A percentile compares a stretch with the other conserved stretches of the same genome.
These are phyloP conservation scores for Fusarium algeriense DNA, from an alignment of 2,329 filamentous ascomycete genomes.

Conservation along the genomic window DNA sequence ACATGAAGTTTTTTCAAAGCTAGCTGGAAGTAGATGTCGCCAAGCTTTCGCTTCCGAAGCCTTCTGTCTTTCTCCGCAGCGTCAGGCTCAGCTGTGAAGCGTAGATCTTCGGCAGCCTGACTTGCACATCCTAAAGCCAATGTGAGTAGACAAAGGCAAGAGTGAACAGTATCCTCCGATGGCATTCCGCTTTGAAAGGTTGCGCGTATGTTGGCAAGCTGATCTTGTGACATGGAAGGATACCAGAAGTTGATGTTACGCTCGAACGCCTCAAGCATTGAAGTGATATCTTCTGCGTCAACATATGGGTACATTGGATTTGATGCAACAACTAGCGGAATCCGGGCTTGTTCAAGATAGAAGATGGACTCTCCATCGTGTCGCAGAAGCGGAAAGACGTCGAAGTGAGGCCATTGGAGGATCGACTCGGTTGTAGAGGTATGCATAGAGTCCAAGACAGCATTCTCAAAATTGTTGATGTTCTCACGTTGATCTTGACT, in stretches of 20 bases:
- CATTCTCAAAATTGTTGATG: conserved; percentile 56
- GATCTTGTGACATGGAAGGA: conserved; percentile 59
- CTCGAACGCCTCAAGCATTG: conserved; percentile 59
- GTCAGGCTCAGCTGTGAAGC: conserved; percentile 26
- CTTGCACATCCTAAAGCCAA: conserved; percentile 63
- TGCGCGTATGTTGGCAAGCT: conserved; percentile 51
- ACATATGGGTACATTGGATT: conserved; percentile 58
- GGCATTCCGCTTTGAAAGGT: conserved; percentile 52
- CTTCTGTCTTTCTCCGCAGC: conserved; percentile 49
- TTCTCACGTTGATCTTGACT: conserved; percentile 39
- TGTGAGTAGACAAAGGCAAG: conserved; percentile 60
- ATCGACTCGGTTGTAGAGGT: conserved; percentile 64
- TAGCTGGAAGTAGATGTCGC: conserved; percentile 59
- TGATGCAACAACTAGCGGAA: conserved; percentile 50
- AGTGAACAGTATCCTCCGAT: conserved; percentile 53
- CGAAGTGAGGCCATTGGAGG: conserved; percentile 65
- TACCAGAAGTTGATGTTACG: conserved; percentile 66
- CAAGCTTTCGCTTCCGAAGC: conserved; percentile 52
- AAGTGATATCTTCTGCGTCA: conserved; percentile 56
- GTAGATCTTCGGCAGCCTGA: conserved; percentile 53
- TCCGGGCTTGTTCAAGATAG: conserved; percentile 59
- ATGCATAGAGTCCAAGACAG: conserved; percentile 63
- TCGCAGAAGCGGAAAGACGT: conserved; percentile 58
- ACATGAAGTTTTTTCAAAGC: conserved; percentile 61
- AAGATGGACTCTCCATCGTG: conserved; percentile 61